Conservation (phyloP, 441 rosid genomes). For the Eutrema salsugineum region DNA sequence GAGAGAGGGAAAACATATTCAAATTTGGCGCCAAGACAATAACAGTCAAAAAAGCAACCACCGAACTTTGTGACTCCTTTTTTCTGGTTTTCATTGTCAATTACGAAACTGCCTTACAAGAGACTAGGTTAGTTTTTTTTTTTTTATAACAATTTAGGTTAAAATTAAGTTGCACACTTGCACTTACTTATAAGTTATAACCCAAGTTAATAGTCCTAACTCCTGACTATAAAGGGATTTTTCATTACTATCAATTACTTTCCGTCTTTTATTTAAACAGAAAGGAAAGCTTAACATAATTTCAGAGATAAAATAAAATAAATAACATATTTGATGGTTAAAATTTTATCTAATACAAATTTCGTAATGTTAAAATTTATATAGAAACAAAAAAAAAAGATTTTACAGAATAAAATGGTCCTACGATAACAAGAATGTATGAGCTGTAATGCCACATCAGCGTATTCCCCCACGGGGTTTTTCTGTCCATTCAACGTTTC, state of each 20-base stretch:
- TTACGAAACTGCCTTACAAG: not conserved
- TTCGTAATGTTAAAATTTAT: not conserved
- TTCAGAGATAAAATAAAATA: not conserved
- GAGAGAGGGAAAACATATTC: conserved; percentile 22
- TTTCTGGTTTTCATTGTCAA: not conserved
- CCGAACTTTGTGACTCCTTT: not conserved
- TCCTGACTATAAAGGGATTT: conserved; percentile 1
- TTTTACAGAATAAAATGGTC: not conserved
- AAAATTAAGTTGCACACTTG: too few relatives aligned
- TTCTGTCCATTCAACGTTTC: conserved; percentile 24
- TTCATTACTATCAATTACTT: not conserved
- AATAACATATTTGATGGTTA: not conserved
- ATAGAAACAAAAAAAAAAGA: too few relatives aligned
- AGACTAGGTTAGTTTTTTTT: conserved; percentile 8
- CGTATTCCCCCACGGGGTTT: not conserved
- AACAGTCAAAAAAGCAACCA: conserved; percentile 25
- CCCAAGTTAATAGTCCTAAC: not conserved
- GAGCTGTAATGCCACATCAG: conserved; percentile 27
- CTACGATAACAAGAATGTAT: conserved; percentile 7
- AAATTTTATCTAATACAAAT: not conserved
- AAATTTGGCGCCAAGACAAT: conserved; percentile 26
- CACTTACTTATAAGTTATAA: conserved; percentile 1
- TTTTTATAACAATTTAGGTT: too few relatives aligned
- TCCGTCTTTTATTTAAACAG: not conserved
- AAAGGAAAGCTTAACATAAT: not conserved